These are phyloP conservation scores for Tolypocladium ovalisporum DNA, from an alignment of 2,329 filamentous ascomycete species.

Conservation along the genomic window DNA sequence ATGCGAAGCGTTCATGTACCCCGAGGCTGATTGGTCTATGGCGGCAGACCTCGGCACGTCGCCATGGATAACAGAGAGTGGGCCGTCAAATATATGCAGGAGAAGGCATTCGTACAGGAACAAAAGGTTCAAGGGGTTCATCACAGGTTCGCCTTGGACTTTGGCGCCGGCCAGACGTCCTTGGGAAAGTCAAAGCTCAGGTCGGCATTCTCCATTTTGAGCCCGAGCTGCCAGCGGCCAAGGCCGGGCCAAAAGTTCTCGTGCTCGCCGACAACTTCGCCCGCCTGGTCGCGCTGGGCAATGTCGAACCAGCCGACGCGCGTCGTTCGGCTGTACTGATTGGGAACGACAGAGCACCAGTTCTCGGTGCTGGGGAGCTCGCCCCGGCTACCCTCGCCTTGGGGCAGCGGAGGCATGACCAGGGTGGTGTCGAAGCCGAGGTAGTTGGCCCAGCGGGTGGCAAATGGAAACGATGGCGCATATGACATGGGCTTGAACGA, in stretches of 20 bases:
- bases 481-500: conserved; percentile 30
- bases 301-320: conserved; percentile 37
- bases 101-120: neutral
- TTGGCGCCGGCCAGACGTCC: conserved; percentile 12
- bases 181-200: conserved; percentile 17
- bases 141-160: neutral
- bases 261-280: conserved; percentile 8
- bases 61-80: neutral
- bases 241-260: conserved; percentile 38
- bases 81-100: neutral
- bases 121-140: neutral
- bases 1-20: neutral
- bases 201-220: conserved; percentile 25
- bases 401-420: conserved; percentile 38
- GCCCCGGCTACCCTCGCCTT: conserved; percentile 22
- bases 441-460: conserved; percentile 23
- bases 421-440: conserved; percentile 31
- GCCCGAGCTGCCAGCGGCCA: conserved; percentile 30
- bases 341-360: conserved; percentile 31
- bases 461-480: conserved; percentile 32
- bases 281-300: conserved; percentile 21
- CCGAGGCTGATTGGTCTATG: neutral
- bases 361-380: conserved; percentile 34
- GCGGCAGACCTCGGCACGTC: neutral
- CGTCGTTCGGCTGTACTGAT: conserved; percentile 16